These are phyloP conservation scores for Ophidiomyces ophidiicola DNA, from an alignment of 2,329 filamentous ascomycete species.

Conservation along the genomic window DNA sequence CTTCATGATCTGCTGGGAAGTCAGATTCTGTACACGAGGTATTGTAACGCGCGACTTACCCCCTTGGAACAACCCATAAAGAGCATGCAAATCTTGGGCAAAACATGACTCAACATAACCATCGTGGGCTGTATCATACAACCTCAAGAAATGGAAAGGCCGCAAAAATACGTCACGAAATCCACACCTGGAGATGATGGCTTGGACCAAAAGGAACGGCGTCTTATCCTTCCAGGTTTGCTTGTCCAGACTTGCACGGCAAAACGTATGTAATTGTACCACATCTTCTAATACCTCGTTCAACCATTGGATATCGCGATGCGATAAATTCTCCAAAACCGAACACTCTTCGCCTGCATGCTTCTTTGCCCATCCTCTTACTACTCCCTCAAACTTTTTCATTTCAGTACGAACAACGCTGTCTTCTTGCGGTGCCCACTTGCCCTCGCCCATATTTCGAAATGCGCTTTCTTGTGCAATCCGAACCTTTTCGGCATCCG, in stretches of 20 bases:
- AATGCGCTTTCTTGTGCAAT: conserved; percentile 10
- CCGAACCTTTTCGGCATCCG: conserved; percentile 4
- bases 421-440: conserved; percentile 10
- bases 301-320: background rate
- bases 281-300: background rate
- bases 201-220: background rate
- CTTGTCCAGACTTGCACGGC: background rate
- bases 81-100: background rate
- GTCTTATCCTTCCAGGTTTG: background rate
- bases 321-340: conserved; percentile 1
- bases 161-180: background rate
- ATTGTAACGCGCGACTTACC: background rate
- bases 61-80: conserved; percentile 1
- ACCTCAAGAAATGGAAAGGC: background rate
- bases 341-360: background rate
- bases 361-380: conserved; percentile 9
- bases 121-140: background rate
- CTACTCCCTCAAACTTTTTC: conserved; percentile 5
- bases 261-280: background rate
- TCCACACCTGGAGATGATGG: background rate
- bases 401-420: conserved; percentile 5
- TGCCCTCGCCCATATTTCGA: conserved; percentile 5
- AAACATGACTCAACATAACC: background rate
- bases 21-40: background rate
- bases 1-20: conserved; percentile 12